Percentiles rank a stretch among this genome's conserved stretches.
Conservation (phyloP, 1,139 yeast species). For the Yarrowia galli region DNA sequence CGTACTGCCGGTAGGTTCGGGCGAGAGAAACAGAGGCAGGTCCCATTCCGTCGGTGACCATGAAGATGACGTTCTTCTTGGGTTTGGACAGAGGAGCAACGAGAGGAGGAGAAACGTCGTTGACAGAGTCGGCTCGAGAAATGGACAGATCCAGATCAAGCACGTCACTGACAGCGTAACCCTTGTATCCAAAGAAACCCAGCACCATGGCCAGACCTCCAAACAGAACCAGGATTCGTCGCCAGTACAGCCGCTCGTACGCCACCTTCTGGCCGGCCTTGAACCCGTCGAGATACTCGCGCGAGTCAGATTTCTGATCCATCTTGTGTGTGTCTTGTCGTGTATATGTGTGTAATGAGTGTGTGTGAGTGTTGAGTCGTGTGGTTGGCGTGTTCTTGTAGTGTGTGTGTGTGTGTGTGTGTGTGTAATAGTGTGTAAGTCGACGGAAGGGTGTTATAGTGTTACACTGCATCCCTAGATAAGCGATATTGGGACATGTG, state of each 20-base stretch:
- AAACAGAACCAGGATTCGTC: constrained; percentile 34
- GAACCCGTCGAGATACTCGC: constrained; percentile 36
- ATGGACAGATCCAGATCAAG: constrained; percentile 3
- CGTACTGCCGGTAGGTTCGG: constrained; percentile 68
- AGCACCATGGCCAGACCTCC: constrained; percentile 37
- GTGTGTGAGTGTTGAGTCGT: constrained; percentile 2
- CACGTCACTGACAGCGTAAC: constrained; percentile 13
- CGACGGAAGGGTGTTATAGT: not conserved
- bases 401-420: too few relatives aligned
- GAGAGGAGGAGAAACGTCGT: not conserved
- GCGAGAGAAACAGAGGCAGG: constrained; percentile 82
- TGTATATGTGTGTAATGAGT: not conserved
- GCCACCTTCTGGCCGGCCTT: constrained; percentile 38
- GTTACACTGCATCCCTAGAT: constrained; percentile 33
- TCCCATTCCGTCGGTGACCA: constrained; percentile 94
- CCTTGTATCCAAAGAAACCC: constrained; percentile 27
- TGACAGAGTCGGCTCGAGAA: constrained; percentile 6
- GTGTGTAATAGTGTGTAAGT: too few relatives aligned
- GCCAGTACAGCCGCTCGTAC: constrained; percentile 38
- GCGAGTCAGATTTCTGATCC: constrained; percentile 30
- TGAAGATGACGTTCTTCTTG: constrained; percentile 71
- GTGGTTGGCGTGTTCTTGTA: too few relatives aligned
- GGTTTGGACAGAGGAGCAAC: constrained; percentile 29
- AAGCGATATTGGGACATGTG: constrained; percentile 36
- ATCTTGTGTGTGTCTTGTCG: not conserved